Conservation (phyloP, 1,284 basidiomycete species). For the Lentinus polychrous region DNA sequence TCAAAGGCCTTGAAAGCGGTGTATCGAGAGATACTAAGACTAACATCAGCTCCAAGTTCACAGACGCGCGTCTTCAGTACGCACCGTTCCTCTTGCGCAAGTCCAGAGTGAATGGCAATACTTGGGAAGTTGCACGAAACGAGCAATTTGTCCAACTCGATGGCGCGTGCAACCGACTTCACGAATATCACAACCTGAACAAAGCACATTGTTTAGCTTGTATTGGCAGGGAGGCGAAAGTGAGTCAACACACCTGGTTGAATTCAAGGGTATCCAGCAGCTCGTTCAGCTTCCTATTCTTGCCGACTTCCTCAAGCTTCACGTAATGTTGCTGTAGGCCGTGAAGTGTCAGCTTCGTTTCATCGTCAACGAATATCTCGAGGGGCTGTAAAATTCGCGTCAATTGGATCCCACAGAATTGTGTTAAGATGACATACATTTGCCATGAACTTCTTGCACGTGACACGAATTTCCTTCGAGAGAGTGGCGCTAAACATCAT, state of each 20-base stretch:
- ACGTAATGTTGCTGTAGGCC: slow-evolving; percentile 99
- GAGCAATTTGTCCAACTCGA: slow-evolving; percentile 93
- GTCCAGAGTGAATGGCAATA: slow-evolving; percentile 94
- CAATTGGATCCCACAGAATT: slow-evolving; percentile 9
- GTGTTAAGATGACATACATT: slow-evolving; percentile 58
- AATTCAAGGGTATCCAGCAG: slow-evolving; percentile 96
- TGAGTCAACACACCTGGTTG: slow-evolving; percentile 70
- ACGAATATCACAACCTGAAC: slow-evolving; percentile 98
- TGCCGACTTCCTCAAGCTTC: slow-evolving; percentile 89
- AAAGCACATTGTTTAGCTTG: slow-evolving; percentile 6
- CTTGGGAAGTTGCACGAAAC: slow-evolving; percentile 98
- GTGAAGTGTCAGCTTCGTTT: slow-evolving; percentile 97
- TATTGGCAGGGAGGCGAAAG: not conserved
- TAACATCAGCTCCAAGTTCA: slow-evolving; percentile 10
- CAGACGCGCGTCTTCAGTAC: slow-evolving; percentile 21
- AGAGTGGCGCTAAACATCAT: slow-evolving; percentile 99
- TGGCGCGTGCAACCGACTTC: slow-evolving; percentile 94
- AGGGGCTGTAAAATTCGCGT: slow-evolving; percentile 66
- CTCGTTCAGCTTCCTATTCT: slow-evolving; percentile 98
- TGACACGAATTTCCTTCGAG: slow-evolving; percentile 93
- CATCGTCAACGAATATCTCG: slow-evolving; percentile 99
- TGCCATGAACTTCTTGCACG: slow-evolving; percentile 99
- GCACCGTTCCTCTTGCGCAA: slow-evolving; percentile 93
- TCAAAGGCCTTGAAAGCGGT: slow-evolving; percentile 99
- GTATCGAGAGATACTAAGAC: slow-evolving; percentile 76